Conservation (phyloP, 75 land plant species). For the Cunninghamia lanceolata region DNA sequence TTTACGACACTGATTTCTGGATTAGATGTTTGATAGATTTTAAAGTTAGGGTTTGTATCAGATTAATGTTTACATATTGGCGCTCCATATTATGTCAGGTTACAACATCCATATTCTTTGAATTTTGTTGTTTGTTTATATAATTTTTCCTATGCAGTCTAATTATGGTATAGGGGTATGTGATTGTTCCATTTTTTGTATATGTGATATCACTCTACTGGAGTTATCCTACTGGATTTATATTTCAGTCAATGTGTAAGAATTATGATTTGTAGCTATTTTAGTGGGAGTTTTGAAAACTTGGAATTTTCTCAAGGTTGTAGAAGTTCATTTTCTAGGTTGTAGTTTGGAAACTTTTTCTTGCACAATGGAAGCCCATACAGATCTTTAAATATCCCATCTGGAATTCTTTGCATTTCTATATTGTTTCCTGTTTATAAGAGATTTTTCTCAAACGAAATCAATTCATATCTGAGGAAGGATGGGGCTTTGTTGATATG, state of each 20-base stretch:
- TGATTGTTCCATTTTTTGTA: not conserved
- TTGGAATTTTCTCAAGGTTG: not conserved
- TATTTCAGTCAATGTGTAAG: not conserved
- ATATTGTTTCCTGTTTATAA: constrained; percentile 2
- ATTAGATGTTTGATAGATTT: not conserved
- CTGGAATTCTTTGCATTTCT: not conserved
- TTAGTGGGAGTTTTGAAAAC: not conserved
- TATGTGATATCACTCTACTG: not conserved
- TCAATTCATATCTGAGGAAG: constrained; percentile 6
- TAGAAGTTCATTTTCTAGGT: not conserved
- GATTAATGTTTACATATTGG: not conserved
- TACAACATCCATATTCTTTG: not conserved
- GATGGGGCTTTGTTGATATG: constrained; percentile 4
- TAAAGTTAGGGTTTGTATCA: not conserved
- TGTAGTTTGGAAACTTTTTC: not conserved
- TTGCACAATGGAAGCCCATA: not conserved
- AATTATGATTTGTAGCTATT: not conserved
- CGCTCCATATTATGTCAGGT: not conserved
- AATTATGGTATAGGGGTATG: not conserved
- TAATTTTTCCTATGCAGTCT: not conserved
- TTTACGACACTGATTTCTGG: not conserved
- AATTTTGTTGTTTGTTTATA: not conserved
- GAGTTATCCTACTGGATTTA: not conserved
- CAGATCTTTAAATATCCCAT: not conserved
- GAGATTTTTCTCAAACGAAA: constrained; percentile 1